A percentile compares a stretch with the other conserved stretches of the same genome.
phyloP scores from a whole-genome alignment of 1,139 yeast species.

The Blastobotrys ciferrii region DNA sequence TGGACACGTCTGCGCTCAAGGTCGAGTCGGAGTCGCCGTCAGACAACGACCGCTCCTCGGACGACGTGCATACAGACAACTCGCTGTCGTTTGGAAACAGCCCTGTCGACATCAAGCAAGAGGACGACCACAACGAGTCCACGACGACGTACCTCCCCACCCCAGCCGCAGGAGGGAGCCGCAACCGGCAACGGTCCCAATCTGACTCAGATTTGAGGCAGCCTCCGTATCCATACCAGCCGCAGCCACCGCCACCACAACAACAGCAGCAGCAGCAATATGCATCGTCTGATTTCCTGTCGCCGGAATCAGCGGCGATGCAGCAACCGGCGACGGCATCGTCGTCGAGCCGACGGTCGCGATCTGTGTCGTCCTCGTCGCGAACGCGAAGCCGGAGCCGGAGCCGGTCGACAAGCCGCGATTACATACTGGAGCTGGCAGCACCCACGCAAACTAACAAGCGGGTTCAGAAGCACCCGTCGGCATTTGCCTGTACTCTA shows the following conservation, averaged over 20 bases:
- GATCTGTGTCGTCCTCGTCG: conserved; percentile 19
- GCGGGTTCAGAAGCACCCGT: conserved; percentile 71
- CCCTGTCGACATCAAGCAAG: neutral
- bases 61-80: neutral
- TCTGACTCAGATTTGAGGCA: conserved; percentile 24
- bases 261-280: conserved; percentile 10
- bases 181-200: conserved; percentile 24
- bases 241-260: conserved; percentile 12
- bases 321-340: neutral
- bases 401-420: conserved; percentile 31
- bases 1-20: neutral
- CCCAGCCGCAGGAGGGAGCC: conserved; percentile 19
- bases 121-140: no score
- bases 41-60: neutral
- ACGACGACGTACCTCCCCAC: no score
- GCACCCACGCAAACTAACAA: conserved; percentile 41
- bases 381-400: conserved; percentile 23
- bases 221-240: conserved; percentile 11
- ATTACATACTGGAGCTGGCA: conserved; percentile 38
- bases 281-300: conserved; percentile 13
- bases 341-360: conserved; percentile 17
- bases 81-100: neutral
- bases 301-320: conserved; percentile 16
- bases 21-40: neutral
- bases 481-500: conserved; percentile 75